phyloP scores from a whole-genome alignment of 2,329 filamentous ascomycete species.

The Fusarium lateritium region DNA sequence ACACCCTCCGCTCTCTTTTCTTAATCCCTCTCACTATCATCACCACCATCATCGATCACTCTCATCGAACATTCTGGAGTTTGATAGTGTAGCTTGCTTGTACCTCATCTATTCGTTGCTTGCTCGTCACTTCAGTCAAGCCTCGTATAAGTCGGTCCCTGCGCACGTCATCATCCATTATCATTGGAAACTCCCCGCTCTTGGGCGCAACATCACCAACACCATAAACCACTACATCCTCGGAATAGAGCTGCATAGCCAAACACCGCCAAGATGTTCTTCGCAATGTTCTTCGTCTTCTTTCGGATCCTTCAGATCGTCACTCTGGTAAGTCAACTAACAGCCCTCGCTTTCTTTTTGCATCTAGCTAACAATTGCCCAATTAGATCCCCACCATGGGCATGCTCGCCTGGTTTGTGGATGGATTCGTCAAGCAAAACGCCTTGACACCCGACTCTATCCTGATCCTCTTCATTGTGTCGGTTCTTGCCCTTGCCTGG shows the following conservation, averaged over 20 bases:
- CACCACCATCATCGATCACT: conserved; percentile 14
- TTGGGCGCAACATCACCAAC: conserved; percentile 8
- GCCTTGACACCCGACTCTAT: conserved; percentile 73
- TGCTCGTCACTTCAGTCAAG: not conserved
- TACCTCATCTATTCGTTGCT: not conserved
- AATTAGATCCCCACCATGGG: conserved; percentile 74
- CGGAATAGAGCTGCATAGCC: conserved; percentile 6
- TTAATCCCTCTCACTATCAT: conserved; percentile 7
- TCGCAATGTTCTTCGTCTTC: conserved; percentile 74
- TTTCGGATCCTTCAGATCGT: conserved; percentile 75
- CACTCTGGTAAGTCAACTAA: conserved; percentile 67
- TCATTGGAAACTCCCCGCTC: conserved; percentile 4
- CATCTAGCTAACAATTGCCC: conserved; percentile 10
- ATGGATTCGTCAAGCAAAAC: conserved; percentile 71
- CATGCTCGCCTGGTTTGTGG: conserved; percentile 77
- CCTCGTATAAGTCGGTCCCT: conserved; percentile 26
- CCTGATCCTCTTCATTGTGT: conserved; percentile 78
- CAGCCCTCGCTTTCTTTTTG: not conserved
- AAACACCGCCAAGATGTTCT: conserved; percentile 67
- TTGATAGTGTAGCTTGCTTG: conserved; percentile 9
- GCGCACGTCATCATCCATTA: conserved; percentile 13
- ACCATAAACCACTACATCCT: not conserved
- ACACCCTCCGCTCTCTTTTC: conserved; percentile 24
- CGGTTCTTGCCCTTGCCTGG: conserved; percentile 74
- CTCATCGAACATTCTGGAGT: conserved; percentile 1